A percentile compares a stretch with the other conserved stretches of the same genome.
Evolutionary conservation across 2,329 filamentous ascomycete genomes (phyloP).

Genomic region (Didymella exigua): DNA sequence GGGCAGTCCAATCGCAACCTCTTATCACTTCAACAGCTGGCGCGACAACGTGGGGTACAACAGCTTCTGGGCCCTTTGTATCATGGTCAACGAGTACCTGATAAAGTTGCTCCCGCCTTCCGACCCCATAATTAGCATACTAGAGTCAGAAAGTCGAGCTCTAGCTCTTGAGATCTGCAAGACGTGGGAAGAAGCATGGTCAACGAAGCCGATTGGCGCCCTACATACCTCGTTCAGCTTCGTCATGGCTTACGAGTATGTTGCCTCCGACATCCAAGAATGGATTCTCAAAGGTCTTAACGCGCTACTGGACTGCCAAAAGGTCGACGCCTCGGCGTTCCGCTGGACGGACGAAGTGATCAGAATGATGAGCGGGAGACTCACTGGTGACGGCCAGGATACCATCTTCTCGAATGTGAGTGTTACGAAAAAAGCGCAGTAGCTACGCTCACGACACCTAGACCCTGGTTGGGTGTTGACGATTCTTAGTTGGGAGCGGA

Average conservation of each 20-base stretch:
- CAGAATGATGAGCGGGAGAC: conserved; percentile 31
- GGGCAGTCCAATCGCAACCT: conserved; percentile 26
- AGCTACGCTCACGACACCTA: conserved; percentile 14
- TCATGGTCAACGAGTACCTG: conserved; percentile 38
- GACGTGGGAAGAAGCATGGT: conserved; percentile 45
- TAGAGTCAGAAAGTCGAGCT: conserved; percentile 37
- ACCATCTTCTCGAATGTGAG: conserved; percentile 27
- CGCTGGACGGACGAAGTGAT: conserved; percentile 39
- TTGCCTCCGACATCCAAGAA: conserved; percentile 27
- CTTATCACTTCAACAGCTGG: conserved; percentile 41
- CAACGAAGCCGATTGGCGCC: conserved; percentile 39
- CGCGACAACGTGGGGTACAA: conserved; percentile 41
- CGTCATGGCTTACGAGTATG: conserved; percentile 42
- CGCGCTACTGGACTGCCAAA: conserved; percentile 34
- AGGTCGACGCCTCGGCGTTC: conserved; percentile 27
- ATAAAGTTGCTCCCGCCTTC: conserved; percentile 35
- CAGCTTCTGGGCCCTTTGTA: conserved; percentile 41
- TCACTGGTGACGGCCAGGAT: conserved; percentile 36
- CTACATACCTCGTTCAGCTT: conserved; percentile 42
- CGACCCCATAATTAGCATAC: conserved; percentile 24
- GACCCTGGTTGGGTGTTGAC: conserved; percentile 21
- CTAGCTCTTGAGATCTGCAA: conserved; percentile 42
- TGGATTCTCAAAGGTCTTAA: conserved; percentile 40
- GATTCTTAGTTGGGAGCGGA: conserved; percentile 3
- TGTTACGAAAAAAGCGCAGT: conserved; percentile 15